Conservation (phyloP, 2,329 filamentous ascomycete species). For the Paraphaeosphaeria minitans region DNA sequence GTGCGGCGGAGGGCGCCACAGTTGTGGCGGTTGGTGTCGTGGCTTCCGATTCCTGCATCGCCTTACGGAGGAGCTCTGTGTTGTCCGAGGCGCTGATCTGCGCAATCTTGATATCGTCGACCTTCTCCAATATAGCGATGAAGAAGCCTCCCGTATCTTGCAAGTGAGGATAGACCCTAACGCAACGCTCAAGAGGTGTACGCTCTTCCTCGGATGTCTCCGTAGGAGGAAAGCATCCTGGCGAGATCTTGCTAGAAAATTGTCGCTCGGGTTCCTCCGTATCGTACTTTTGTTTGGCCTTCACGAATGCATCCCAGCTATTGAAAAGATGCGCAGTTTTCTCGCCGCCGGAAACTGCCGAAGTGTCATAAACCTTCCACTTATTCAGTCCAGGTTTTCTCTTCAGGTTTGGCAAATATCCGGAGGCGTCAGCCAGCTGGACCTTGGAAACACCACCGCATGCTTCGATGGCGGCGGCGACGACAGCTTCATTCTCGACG, state of each 20-base stretch:
- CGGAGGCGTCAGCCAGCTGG: conserved; percentile 80
- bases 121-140: conserved; percentile 93
- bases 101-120: conserved; percentile 62
- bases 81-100: conserved; percentile 36
- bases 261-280: conserved; percentile 63
- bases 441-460: conserved; percentile 85
- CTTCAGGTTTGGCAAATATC: conserved; percentile 76
- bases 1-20: conserved; percentile 17
- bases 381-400: conserved; percentile 75
- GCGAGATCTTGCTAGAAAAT: conserved; percentile 59
- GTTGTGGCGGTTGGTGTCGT: conserved; percentile 16
- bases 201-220: conserved; percentile 58
- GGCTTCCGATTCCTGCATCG: conserved; percentile 10
- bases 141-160: conserved; percentile 99
- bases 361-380: conserved; percentile 79
- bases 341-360: conserved; percentile 55
- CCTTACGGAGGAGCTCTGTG: conserved; percentile 30
- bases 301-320: conserved; percentile 80
- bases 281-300: conserved; percentile 66
- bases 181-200: conserved; percentile 85
- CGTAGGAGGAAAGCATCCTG: conserved; percentile 81
- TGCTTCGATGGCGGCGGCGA: conserved; percentile 84
- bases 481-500: conserved; percentile 92
- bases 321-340: conserved; percentile 79
- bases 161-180: conserved; percentile 91